phyloP scores from a whole-genome alignment of 2,329 filamentous ascomycete genomes.

The Sphaerulina populicola region DNA sequence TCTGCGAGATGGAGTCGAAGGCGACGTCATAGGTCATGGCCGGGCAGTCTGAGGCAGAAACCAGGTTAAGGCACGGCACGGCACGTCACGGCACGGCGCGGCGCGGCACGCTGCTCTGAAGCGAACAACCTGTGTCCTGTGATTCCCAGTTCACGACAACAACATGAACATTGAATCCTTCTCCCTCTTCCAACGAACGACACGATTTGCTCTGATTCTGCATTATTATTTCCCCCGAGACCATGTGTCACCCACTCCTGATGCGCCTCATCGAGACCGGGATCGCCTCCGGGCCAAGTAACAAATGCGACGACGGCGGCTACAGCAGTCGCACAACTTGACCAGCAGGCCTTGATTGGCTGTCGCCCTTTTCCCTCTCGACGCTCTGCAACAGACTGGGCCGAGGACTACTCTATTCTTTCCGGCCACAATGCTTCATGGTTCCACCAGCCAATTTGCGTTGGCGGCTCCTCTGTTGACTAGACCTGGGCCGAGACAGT shows the following conservation, averaged over 20 bases:
- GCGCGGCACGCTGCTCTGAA: no score
- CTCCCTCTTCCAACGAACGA: no score
- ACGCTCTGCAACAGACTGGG: neutral
- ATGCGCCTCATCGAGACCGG: neutral
- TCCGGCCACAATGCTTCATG: neutral
- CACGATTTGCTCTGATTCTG: neutral
- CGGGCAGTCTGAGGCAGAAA: no score
- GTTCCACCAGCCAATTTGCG: neutral
- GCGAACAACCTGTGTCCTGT: no score
- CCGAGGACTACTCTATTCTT: neutral
- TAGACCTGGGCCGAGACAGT: neutral
- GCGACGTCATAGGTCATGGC: neutral
- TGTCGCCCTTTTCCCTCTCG: neutral
- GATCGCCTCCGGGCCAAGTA: neutral
- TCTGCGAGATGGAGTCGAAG: neutral
- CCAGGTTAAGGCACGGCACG: no score
- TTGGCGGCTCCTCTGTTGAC: neutral
- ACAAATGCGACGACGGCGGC: neutral
- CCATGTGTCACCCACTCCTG: neutral
- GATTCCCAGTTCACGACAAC: no score
- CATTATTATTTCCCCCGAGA: neutral
- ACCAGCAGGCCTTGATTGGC: neutral
- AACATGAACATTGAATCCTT: no score
- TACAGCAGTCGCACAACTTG: neutral
- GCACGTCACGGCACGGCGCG: no score